Evolutionary conservation across 2,329 filamentous ascomycete species (phyloP).

Genomic region (Lomentospora prolificans): DNA sequence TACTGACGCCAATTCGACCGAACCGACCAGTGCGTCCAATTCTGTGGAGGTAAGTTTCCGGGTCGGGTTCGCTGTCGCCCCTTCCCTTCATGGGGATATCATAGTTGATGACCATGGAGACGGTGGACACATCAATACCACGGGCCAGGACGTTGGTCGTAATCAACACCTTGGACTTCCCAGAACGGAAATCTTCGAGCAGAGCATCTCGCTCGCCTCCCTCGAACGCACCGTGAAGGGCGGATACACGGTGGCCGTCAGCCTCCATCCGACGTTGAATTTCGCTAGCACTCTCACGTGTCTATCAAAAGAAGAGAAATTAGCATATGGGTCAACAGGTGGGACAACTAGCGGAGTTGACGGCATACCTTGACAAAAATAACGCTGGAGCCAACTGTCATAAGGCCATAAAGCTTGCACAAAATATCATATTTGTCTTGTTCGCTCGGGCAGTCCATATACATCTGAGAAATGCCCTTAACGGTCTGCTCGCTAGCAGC

Average conservation of each 20-base stretch:
- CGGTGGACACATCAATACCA: conserved; percentile 83
- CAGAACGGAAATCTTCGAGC: conserved; percentile 76
- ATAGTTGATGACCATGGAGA: conserved; percentile 99
- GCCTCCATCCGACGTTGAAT: conserved; percentile 79
- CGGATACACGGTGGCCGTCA: conserved; percentile 87
- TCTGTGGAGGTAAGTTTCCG: conserved; percentile 93
- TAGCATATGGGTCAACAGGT: too few relatives aligned
- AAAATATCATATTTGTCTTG: conserved; percentile 79
- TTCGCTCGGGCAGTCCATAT: conserved; percentile 81
- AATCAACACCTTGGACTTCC: conserved; percentile 89
- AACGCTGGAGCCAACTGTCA: conserved; percentile 95
- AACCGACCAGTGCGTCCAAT: conserved; percentile 96
- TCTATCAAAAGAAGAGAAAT: conserved; percentile 37
- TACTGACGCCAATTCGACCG: conserved; percentile 88
- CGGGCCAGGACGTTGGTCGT: conserved; percentile 94
- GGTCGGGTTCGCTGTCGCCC: conserved; percentile 75
- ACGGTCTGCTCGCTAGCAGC: conserved; percentile 89
- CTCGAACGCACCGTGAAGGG: conserved; percentile 80
- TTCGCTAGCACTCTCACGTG: conserved; percentile 71
- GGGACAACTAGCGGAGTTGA: too few relatives aligned
- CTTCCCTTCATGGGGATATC: conserved; percentile 68
- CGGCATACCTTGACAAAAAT: conserved; percentile 90
- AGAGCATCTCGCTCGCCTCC: conserved; percentile 73
- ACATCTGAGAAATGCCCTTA: conserved; percentile 95
- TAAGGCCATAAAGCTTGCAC: conserved; percentile 86